Evolutionary conservation across 805 yeast genomes (phyloP), one percentile per base, ranked within the genome.

Genomic region (Brettanomyces bruxellensis): DNA sequence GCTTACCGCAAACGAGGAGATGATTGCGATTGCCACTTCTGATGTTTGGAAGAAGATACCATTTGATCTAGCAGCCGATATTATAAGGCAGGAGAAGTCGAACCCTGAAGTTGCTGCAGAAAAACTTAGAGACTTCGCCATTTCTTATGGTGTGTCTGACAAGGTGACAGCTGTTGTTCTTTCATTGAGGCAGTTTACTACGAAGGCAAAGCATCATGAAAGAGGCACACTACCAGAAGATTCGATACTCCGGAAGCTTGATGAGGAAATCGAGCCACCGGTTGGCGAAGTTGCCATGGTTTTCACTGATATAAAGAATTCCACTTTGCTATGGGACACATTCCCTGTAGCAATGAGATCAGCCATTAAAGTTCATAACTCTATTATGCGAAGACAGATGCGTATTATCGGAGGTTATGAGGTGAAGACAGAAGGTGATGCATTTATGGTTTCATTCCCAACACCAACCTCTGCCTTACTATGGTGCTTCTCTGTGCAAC

Each of bases 341-440:
- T 83, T 80, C 58, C 96, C 97, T 2, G 78, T 79, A 44, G 95
- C 96, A 0, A 93, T 93, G 99, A 73, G 97, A 62, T 83, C 96
- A 2, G 98, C 99, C 0, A 93, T 93, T 59, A 88, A 89, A 65
- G 84, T 87, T 4, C 99, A 93, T 65, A 93, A 93, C 60, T 78
- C 86, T 23, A 78, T 93, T 30, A 93, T 93, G 99, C 79, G 99
- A 59, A 77, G 98, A 43, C 95, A 88, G 54, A 68, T 93, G 51
- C 76, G 96, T 55, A 82, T 90, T 42, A 87, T 86, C 59, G 97
- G 98, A 34, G 99, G 99, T 2, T 93, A 93, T 61, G 99, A 93
- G 63, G 99, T 93, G 25, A 93, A 93, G 62, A 93, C 97, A 2
- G 99, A 93, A 78, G 99, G 99, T 60, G 99, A 93, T 72, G 96